These are phyloP conservation scores for Cyberlindnera mrakii DNA, from an alignment of 805 yeast genomes.

Conservation along the genomic window DNA sequence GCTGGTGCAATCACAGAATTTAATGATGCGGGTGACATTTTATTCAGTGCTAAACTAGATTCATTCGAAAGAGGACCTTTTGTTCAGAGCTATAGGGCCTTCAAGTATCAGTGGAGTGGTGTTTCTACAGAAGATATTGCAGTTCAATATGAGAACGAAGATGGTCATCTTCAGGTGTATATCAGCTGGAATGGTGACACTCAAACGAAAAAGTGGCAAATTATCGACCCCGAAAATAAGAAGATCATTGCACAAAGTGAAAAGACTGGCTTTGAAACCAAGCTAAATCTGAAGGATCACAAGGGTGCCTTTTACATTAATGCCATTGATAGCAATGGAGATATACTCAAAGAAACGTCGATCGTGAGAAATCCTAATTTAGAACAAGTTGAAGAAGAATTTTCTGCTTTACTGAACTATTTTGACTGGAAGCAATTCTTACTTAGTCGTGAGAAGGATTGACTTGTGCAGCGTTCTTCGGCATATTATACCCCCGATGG, in stretches of 20 bases:
- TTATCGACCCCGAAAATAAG: slow-evolving; percentile 11
- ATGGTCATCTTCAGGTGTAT: slow-evolving; percentile 10
- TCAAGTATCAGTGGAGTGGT: slow-evolving; percentile 31
- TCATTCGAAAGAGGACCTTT: slow-evolving; percentile 24
- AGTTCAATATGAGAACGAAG: slow-evolving; percentile 8
- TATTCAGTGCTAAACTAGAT: slow-evolving; percentile 29
- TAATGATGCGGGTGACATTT: slow-evolving; percentile 23
- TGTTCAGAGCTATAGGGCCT: slow-evolving; percentile 32
- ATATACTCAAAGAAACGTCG: too few relatives aligned
- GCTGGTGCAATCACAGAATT: slow-evolving; percentile 34
- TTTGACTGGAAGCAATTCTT: too few relatives aligned
- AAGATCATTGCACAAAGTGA: slow-evolving; percentile 15
- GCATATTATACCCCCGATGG: too few relatives aligned
- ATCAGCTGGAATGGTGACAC: slow-evolving; percentile 38
- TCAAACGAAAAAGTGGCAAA: slow-evolving; percentile 27
- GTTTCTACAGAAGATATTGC: slow-evolving; percentile 30
- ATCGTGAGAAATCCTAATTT: too few relatives aligned
- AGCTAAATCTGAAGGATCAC: background rate
- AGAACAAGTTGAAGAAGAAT: too few relatives aligned
- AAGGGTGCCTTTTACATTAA: too few relatives aligned
- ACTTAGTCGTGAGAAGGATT: too few relatives aligned
- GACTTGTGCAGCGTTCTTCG: too few relatives aligned
- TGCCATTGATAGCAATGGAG: too few relatives aligned
- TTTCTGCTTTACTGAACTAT: too few relatives aligned
- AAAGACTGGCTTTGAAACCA: slow-evolving; percentile 28